Evolutionary conservation across 495 filamentous ascomycete genomes (phyloP).

Genomic region (Xylaria venustula): DNA sequence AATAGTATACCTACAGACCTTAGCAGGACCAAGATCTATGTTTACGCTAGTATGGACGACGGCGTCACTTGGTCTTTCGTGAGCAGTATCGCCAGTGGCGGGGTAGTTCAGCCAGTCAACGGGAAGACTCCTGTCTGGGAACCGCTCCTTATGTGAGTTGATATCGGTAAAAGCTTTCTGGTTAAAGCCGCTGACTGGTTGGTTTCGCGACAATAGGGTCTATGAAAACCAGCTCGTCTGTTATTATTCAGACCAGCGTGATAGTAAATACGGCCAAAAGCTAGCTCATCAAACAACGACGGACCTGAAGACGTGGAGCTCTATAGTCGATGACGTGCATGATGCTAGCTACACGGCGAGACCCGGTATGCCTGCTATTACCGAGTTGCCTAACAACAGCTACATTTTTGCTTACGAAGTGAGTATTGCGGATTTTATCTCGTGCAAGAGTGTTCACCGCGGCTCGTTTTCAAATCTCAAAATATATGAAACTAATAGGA

Average conservation of each 20-base stretch:
- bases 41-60: slow-evolving; percentile 61
- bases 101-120: slow-evolving; percentile 58
- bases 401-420: slow-evolving; percentile 62
- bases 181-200: neutral
- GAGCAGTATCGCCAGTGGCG: slow-evolving; percentile 63
- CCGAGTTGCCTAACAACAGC: slow-evolving; percentile 53
- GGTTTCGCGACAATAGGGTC: slow-evolving; percentile 14
- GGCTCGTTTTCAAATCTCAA: no score
- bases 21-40: slow-evolving; percentile 61
- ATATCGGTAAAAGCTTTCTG: neutral
- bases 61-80: slow-evolving; percentile 66
- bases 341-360: slow-evolving; percentile 59
- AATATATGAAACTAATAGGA: no score
- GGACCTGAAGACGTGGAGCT: slow-evolving; percentile 58
- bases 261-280: slow-evolving; percentile 64
- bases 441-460: no score
- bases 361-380: slow-evolving; percentile 65
- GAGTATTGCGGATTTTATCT: neutral
- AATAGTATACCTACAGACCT: slow-evolving; percentile 64
- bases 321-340: slow-evolving; percentile 58
- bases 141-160: slow-evolving; percentile 55
- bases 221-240: slow-evolving; percentile 56
- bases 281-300: slow-evolving; percentile 59
- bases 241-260: slow-evolving; percentile 72
- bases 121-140: slow-evolving; percentile 70